Evolutionary conservation across 148 eudicot genomes (phyloP).

Genomic region (Rhododendron griersonianum): DNA sequence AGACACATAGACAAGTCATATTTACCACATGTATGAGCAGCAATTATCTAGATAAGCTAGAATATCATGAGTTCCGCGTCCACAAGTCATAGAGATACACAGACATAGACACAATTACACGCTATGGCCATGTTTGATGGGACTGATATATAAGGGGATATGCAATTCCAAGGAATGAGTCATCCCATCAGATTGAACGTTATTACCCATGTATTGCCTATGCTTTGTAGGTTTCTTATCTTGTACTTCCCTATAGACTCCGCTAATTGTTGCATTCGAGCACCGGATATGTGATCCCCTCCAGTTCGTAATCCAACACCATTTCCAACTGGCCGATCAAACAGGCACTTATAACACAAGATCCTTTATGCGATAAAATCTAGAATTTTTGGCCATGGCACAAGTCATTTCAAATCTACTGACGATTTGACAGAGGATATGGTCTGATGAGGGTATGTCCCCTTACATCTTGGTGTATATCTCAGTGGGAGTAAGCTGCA

Average conservation of each 20-base stretch:
- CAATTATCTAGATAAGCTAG: background rate
- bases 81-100: background rate
- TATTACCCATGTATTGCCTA: background rate
- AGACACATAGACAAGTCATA: background rate
- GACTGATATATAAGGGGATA: background rate
- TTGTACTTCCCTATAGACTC: background rate
- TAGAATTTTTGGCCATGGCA: background rate
- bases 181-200: background rate
- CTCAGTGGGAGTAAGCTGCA: background rate
- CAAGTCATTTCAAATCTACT: background rate
- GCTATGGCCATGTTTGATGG: background rate
- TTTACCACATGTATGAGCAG: slow-evolving; percentile 2
- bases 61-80: background rate
- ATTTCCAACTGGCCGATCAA: background rate
- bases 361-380: background rate
- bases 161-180: background rate
- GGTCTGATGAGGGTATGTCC: background rate
- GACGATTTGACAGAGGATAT: background rate
- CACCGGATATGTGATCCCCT: background rate
- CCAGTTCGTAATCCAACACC: background rate
- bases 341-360: background rate
- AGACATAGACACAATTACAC: background rate
- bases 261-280: background rate
- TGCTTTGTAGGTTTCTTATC: background rate
- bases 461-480: background rate